Percentiles rank a stretch among this genome's conserved stretches.
phyloP scores from a whole-genome alignment of 2,329 filamentous ascomycete species.

The Orbilia oligospora region DNA sequence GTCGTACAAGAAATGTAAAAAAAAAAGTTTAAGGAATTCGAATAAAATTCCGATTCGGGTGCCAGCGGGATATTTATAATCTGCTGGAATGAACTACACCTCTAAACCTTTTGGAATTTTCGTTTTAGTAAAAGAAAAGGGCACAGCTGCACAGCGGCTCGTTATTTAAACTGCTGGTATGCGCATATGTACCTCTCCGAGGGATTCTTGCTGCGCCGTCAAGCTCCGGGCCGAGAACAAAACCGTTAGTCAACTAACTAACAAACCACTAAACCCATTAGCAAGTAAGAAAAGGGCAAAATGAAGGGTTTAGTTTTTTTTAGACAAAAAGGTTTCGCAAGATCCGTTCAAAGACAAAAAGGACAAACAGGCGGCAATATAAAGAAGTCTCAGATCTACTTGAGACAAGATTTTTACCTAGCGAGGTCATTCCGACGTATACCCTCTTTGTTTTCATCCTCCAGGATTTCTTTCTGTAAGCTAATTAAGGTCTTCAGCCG shows the following conservation, averaged over 20 bases:
- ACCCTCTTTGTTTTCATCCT: background rate
- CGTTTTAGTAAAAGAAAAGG: too few relatives aligned
- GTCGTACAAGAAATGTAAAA: background rate
- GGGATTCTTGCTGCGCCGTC: constrained; percentile 4
- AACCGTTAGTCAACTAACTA: constrained; percentile 8
- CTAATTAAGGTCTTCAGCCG: constrained; percentile 4
- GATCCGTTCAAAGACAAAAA: constrained; percentile 21
- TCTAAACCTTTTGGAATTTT: background rate
- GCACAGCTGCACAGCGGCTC: background rate
- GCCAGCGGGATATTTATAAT: constrained; percentile 1
- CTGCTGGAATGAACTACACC: background rate
- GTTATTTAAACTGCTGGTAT: constrained; percentile 8
- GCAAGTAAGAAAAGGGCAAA: background rate
- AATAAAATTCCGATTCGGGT: background rate
- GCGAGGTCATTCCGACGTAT: constrained; percentile 16
- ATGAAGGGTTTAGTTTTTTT: constrained; percentile 16
- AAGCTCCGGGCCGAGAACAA: constrained; percentile 14
- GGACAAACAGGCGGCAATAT: constrained; percentile 28
- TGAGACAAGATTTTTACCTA: constrained; percentile 8
- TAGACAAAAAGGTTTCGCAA: constrained; percentile 8
- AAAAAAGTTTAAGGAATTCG: background rate
- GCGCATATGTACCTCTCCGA: background rate
- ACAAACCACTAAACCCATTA: constrained; percentile 10
- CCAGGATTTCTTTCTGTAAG: too few relatives aligned
- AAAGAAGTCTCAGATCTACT: constrained; percentile 24